Conservation (phyloP, 768 basidiomycete genomes). For the Boletus speciosus region DNA sequence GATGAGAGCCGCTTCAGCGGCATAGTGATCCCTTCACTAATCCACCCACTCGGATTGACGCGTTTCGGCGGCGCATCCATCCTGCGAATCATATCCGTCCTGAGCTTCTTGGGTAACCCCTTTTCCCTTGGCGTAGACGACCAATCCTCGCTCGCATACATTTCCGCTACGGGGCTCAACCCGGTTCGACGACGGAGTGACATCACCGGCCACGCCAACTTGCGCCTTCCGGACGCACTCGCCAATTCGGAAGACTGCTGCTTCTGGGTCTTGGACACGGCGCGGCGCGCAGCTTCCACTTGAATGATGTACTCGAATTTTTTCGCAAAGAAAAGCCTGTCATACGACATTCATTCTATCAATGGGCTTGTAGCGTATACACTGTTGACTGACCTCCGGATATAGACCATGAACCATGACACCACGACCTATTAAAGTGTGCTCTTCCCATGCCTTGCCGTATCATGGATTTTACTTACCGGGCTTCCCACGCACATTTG, state of each 20-base stretch:
- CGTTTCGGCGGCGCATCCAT: constrained; percentile 65
- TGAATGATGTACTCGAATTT: constrained; percentile 62
- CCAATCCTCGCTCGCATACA: constrained; percentile 13
- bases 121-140: constrained; percentile 17
- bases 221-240: constrained; percentile 9
- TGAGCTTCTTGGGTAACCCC: constrained; percentile 35
- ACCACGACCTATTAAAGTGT: constrained; percentile 54
- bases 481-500: constrained; percentile 78
- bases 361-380: no score
- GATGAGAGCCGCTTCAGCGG: constrained; percentile 20
- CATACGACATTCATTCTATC: not conserved
- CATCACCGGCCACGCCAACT: constrained; percentile 29
- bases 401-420: constrained; percentile 81
- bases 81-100: constrained; percentile 75
- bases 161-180: constrained; percentile 28
- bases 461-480: constrained; percentile 40
- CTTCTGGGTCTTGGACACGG: constrained; percentile 17
- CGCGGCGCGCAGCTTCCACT: constrained; percentile 36
- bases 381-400: constrained; percentile 50
- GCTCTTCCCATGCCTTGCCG: not conserved
- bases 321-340: constrained; percentile 65
- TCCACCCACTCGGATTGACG: constrained; percentile 72
- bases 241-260: constrained; percentile 22
- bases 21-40: constrained; percentile 44
- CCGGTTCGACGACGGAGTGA: constrained; percentile 31